Evolutionary conservation across 2,329 filamentous ascomycete genomes (phyloP).

Genomic region (Claviceps digitariae): DNA sequence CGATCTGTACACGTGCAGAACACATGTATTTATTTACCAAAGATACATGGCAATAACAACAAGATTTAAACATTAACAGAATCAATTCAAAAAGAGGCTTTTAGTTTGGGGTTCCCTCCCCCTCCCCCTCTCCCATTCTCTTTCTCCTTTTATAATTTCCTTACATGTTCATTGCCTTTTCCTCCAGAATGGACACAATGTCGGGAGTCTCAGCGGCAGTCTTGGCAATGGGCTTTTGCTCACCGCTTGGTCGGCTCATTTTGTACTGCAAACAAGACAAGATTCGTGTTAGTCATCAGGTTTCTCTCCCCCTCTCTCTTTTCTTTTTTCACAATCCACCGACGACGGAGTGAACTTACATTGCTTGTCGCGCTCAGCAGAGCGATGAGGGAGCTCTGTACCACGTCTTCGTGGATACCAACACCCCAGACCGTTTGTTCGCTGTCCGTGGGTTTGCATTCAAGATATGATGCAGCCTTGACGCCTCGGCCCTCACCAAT

Average conservation of each 20-base stretch:
- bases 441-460: constrained; percentile 59
- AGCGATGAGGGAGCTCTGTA: constrained; percentile 78
- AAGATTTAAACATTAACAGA: too few species aligned
- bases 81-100: not conserved
- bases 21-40: too few species aligned
- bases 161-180: not conserved
- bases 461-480: constrained; percentile 91
- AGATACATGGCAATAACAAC: too few species aligned
- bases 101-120: not conserved
- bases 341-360: constrained; percentile 41
- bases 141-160: not conserved
- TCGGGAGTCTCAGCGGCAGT: not conserved
- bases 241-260: not conserved
- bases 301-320: not conserved
- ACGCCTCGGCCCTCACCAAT: constrained; percentile 70
- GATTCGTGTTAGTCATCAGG: not conserved
- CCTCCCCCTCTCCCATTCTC: too few species aligned
- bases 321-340: not conserved
- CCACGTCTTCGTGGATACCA: constrained; percentile 40
- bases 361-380: constrained; percentile 74
- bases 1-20: too few species aligned
- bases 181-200: not conserved
- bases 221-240: not conserved
- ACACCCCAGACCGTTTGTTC: constrained; percentile 76
- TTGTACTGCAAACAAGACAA: not conserved